Percentiles rank a stretch among this genome's conserved stretches.
phyloP scores from a whole-genome alignment of 495 filamentous ascomycete genomes.

The Aspergillus indologenus region DNA sequence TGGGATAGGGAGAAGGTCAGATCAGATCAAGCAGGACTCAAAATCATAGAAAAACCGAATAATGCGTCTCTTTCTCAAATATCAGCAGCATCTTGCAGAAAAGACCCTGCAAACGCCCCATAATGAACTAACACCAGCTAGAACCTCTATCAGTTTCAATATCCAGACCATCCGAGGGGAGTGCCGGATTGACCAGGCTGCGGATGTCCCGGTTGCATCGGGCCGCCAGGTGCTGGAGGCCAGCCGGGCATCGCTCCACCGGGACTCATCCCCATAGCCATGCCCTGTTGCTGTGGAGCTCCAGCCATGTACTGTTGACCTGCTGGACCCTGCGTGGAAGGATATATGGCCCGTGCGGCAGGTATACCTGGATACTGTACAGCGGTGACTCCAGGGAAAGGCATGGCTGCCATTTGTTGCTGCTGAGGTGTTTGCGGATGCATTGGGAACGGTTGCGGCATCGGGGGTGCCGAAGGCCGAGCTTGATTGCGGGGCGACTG shows the following conservation, averaged over 20 bases:
- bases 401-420: conserved; percentile 50
- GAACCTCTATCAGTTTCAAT: conserved; percentile 23
- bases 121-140: conserved; percentile 28
- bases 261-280: conserved; percentile 41
- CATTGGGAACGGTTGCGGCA: conserved; percentile 46
- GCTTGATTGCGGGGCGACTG: conserved; percentile 50
- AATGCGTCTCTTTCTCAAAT: conserved; percentile 1
- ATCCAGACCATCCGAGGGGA: conserved; percentile 45
- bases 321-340: conserved; percentile 36
- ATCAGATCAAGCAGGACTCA: conserved; percentile 8
- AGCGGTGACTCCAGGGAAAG: conserved; percentile 35
- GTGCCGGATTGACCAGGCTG: conserved; percentile 44
- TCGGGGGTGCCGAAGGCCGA: conserved; percentile 40
- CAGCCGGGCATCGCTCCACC: conserved; percentile 41
- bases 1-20: conserved; percentile 22
- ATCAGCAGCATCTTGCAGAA: background rate
- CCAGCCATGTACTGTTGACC: conserved; percentile 42
- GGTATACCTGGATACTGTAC: conserved; percentile 38
- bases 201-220: conserved; percentile 45
- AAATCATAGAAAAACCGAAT: conserved; percentile 13
- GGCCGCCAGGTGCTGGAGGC: conserved; percentile 33
- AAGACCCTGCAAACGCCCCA: conserved; percentile 25
- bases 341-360: conserved; percentile 40
- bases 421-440: conserved; percentile 58
- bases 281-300: conserved; percentile 37